Percentiles rank a stretch among this genome's conserved stretches.
phyloP scores from a whole-genome alignment of 2,329 filamentous ascomycete genomes.

The Colletotrichum viniferum region DNA sequence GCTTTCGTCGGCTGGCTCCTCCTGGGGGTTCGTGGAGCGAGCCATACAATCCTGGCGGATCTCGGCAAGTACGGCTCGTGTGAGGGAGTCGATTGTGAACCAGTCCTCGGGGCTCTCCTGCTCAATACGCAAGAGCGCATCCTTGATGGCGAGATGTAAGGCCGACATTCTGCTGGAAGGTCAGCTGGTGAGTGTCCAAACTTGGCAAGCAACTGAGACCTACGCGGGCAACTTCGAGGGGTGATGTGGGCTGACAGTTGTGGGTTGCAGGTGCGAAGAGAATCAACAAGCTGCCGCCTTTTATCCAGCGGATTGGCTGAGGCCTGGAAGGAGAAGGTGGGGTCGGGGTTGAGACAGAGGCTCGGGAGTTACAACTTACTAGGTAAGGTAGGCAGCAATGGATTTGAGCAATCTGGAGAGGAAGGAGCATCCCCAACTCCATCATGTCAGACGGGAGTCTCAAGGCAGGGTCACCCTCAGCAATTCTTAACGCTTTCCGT shows the following conservation, averaged over 20 bases:
- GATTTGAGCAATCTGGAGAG: not conserved
- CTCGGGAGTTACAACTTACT: not conserved
- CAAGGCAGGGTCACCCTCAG: not conserved
- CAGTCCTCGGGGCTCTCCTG: not conserved
- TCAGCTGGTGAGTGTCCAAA: rapidly evolving
- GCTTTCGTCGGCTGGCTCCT: not conserved
- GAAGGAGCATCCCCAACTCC: not conserved
- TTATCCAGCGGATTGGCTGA: not conserved
- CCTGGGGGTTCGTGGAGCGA: not conserved
- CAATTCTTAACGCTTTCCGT: not conserved
- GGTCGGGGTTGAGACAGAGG: not conserved
- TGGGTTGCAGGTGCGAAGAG: not conserved
- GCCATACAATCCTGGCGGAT: not conserved
- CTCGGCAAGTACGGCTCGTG: not conserved
- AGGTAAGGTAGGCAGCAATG: not conserved
- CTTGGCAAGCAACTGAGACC: not conserved
- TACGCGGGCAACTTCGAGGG: not conserved
- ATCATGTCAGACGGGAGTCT: not conserved
- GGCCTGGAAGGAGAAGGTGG: not conserved
- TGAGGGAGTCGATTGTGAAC: not conserved
- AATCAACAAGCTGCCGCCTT: not conserved
- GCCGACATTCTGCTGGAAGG: not conserved
- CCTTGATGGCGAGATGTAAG: not conserved
- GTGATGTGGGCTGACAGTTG: not conserved
- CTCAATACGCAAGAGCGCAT: not conserved